phyloP scores from a whole-genome alignment of 2,329 filamentous ascomycete genomes.

The Ploettnerulaceae sp. region DNA sequence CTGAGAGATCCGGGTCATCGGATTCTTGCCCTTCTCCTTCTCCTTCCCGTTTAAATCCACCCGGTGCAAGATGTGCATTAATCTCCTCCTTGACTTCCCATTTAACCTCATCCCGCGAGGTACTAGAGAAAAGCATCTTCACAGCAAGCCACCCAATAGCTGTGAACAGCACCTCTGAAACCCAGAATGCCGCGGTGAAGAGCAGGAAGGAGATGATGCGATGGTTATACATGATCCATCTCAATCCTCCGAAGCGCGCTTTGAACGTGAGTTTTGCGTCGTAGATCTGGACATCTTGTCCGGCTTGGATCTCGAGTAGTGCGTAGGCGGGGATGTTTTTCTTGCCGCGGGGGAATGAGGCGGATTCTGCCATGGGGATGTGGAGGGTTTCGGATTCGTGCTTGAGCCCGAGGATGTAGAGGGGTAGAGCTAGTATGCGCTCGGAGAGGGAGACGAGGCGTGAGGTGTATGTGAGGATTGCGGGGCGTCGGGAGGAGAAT shows the following conservation, averaged over 20 bases:
- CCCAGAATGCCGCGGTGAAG: conserved; percentile 72
- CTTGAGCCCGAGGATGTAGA: conserved; percentile 63
- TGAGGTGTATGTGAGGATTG: conserved; percentile 73
- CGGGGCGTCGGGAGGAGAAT: conserved; percentile 65
- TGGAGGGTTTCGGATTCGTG: conserved; percentile 59
- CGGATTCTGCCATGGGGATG: conserved; percentile 67
- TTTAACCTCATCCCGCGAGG: conserved; percentile 6
- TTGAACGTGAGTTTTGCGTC: conserved; percentile 61
- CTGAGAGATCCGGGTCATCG: conserved; percentile 37
- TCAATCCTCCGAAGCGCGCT: conserved; percentile 69
- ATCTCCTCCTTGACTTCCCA: conserved; percentile 18
- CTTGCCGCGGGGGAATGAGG: conserved; percentile 52
- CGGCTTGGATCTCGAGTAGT: conserved; percentile 40
- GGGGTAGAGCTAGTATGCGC: conserved; percentile 58
- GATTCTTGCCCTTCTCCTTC: conserved; percentile 26
- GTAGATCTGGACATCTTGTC: conserved; percentile 72
- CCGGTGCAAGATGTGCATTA: conserved; percentile 21
- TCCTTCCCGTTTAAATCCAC: conserved; percentile 21
- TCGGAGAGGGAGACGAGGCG: conserved; percentile 62
- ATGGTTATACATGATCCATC: conserved; percentile 85
- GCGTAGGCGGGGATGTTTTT: conserved; percentile 45
- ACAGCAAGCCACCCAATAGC: conserved; percentile 58
- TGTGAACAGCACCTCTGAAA: conserved; percentile 64
- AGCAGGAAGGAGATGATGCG: conserved; percentile 63
- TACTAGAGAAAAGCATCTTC: conserved; percentile 8